Base-by-base conservation (phyloP, 768 basidiomycete species). In the Hortiboletus campestris region DNA sequence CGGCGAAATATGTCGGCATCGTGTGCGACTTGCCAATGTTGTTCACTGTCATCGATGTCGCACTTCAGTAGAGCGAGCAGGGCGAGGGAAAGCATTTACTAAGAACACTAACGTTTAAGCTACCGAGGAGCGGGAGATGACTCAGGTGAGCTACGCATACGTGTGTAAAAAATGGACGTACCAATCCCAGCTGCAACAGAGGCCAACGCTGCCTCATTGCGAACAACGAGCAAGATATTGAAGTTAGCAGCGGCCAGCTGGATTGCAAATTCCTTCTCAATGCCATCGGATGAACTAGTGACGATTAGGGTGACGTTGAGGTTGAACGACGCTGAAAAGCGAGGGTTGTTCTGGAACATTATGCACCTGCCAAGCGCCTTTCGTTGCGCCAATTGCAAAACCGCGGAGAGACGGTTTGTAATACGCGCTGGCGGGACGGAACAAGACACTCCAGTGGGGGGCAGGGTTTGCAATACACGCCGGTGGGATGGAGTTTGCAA, bases 211-310 rank as follows among this genome's bases (percentile, higher is more conserved):
- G 73, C 71, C 35, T 79, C 74, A 61, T 89, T 91, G 35, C 97
- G 80, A 34, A 91, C 89, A 31, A 93, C 84, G 48, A 98, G 80
- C 32, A 95, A 72, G 25, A 98, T 74, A 59, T 95, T 95, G 78
- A 94, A 98, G 1, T 94, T 94, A 25, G 85, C 84, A 55, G 81
- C 82, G 2, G 89, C 94, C 36, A 99, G 80, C 71, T 98, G 95
- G 19, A 88, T 69, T 11, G 95, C 88, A 60, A 95, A 98, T 67
- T 97, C 94, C 58, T 87, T 89, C 2, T 97, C 97, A 61, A 99
- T 96, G 9, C 97, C 97, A 56, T 95, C 91, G 0, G 97, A 97
- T 29, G 92, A 89, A 34, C 97, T 97, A 1, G 96, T 98, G 14
- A 99, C 84, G 22, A 98, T 90, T 82, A 52, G 22, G 28, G 19